phyloP scores from a whole-genome alignment of 2,329 filamentous ascomycete genomes.

The Aspergillus novoparasiticus region DNA sequence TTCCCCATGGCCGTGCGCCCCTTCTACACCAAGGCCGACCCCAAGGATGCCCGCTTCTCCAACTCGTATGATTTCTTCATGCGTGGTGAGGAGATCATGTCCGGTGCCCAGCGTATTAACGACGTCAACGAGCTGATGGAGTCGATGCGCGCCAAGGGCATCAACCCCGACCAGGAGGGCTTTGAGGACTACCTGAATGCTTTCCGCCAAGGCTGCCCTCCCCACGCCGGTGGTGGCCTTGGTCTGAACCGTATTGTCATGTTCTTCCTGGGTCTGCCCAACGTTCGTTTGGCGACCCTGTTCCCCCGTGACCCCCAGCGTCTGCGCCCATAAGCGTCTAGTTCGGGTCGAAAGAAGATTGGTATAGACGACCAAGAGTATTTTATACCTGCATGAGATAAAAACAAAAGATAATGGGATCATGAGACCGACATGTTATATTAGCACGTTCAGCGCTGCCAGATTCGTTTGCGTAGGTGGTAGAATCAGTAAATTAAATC shows the following conservation, averaged over 20 bases:
- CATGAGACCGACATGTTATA: slow-evolving; percentile 13
- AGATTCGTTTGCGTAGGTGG: background rate
- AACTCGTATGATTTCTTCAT: slow-evolving; percentile 73
- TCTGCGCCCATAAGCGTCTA: slow-evolving; percentile 40
- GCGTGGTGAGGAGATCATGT: slow-evolving; percentile 70
- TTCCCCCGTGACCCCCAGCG: slow-evolving; percentile 67
- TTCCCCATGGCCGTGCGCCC: slow-evolving; percentile 87
- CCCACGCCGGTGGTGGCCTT: slow-evolving; percentile 66
- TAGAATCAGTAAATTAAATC: background rate
- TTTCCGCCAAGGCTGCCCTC: slow-evolving; percentile 66
- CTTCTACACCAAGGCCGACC: slow-evolving; percentile 87
- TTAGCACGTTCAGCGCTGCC: background rate
- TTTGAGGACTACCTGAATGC: slow-evolving; percentile 66
- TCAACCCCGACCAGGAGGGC: slow-evolving; percentile 61
- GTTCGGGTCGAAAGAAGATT: background rate
- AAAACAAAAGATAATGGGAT: slow-evolving; percentile 19
- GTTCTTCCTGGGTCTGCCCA: slow-evolving; percentile 67
- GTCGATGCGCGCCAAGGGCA: slow-evolving; percentile 61
- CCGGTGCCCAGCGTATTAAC: slow-evolving; percentile 68
- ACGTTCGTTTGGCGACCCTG: slow-evolving; percentile 62
- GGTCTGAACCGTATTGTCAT: slow-evolving; percentile 68
- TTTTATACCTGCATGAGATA: slow-evolving; percentile 9
- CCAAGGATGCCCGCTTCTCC: slow-evolving; percentile 65
- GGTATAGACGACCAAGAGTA: background rate
- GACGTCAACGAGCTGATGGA: slow-evolving; percentile 60